Percentiles rank a stretch among this genome's conserved stretches.
These are phyloP conservation scores for Ajuga chamaepitys DNA, from an alignment of 257 asterid genomes.

Conservation along the genomic window DNA sequence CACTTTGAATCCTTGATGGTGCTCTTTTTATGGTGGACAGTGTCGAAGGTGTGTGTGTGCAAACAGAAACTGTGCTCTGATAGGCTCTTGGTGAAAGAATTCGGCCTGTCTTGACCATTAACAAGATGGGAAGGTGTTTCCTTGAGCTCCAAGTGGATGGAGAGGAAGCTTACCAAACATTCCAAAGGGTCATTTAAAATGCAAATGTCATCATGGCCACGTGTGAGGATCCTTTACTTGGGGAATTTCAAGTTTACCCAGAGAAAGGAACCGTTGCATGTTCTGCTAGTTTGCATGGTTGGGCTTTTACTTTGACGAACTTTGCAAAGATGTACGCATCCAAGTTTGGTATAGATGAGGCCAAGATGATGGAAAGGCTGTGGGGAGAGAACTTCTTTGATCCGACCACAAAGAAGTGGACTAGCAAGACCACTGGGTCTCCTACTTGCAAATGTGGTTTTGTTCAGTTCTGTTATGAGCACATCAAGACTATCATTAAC, in stretches of 20 bases:
- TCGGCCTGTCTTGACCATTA: constrained; percentile 37
- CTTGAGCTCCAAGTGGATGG: constrained; percentile 47
- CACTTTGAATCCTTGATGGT: constrained; percentile 33
- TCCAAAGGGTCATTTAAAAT: constrained; percentile 38
- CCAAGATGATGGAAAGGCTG: constrained; percentile 48
- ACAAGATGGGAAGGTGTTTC: constrained; percentile 47
- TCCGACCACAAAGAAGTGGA: constrained; percentile 52
- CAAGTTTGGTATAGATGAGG: constrained; percentile 39
- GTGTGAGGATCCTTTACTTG: constrained; percentile 37
- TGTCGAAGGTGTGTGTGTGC: constrained; percentile 31
- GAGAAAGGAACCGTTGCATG: constrained; percentile 39
- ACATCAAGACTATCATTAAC: constrained; percentile 37
- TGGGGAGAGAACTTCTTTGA: constrained; percentile 57
- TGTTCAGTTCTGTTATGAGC: constrained; percentile 46
- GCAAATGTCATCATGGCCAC: constrained; percentile 46
- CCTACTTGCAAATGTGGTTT: constrained; percentile 44
- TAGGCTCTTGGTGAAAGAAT: constrained; percentile 38
- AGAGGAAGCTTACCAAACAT: constrained; percentile 43
- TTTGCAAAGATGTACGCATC: constrained; percentile 44
- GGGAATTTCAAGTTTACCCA: constrained; percentile 38
- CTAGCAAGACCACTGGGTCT: constrained; percentile 34
- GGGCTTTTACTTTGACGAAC: constrained; percentile 37
- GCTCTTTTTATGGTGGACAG: constrained; percentile 40
- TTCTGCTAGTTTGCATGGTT: constrained; percentile 36
- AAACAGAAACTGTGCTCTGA: constrained; percentile 30